Evolutionary conservation across 2,329 filamentous ascomycete genomes (phyloP).

Genomic region (Penicillium concentricum): DNA sequence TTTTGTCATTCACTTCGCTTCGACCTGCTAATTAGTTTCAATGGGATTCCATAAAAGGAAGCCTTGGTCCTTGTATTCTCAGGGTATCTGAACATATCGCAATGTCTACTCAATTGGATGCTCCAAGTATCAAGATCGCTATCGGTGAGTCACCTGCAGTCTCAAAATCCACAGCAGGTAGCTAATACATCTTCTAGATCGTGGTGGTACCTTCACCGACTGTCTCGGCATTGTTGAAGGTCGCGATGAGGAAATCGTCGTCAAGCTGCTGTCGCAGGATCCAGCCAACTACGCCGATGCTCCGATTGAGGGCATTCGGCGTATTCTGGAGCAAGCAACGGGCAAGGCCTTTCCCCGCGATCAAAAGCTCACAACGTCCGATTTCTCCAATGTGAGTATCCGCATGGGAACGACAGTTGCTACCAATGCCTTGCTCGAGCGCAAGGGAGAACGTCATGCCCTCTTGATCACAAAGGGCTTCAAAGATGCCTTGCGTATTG

Average conservation of each 20-base stretch:
- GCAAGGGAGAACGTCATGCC: constrained; percentile 80
- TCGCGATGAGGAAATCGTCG: constrained; percentile 70
- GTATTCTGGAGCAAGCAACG: constrained; percentile 76
- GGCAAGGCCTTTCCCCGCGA: constrained; percentile 54
- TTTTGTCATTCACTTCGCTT: neutral
- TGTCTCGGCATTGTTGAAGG: constrained; percentile 78
- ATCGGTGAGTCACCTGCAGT: constrained; percentile 12
- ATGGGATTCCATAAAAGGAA: constrained; percentile 4
- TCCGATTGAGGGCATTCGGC: constrained; percentile 83
- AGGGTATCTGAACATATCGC: neutral
- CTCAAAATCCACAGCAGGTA: neutral
- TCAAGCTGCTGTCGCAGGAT: constrained; percentile 87
- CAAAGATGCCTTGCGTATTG: constrained; percentile 77
- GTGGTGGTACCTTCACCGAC: constrained; percentile 90
- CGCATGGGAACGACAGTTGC: constrained; percentile 91
- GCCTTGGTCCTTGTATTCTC: neutral
- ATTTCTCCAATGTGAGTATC: constrained; percentile 55
- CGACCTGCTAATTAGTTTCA: constrained; percentile 2
- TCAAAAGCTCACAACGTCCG: constrained; percentile 40
- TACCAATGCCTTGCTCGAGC: constrained; percentile 80
- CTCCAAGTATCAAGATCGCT: constrained; percentile 18
- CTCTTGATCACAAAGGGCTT: constrained; percentile 80
- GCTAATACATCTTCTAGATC: constrained; percentile 40
- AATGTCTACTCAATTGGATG: constrained; percentile 16
- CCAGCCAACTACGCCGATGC: constrained; percentile 88